phyloP scores from a whole-genome alignment of 2,329 filamentous ascomycete species.

The Aspergillus arachidicola region DNA sequence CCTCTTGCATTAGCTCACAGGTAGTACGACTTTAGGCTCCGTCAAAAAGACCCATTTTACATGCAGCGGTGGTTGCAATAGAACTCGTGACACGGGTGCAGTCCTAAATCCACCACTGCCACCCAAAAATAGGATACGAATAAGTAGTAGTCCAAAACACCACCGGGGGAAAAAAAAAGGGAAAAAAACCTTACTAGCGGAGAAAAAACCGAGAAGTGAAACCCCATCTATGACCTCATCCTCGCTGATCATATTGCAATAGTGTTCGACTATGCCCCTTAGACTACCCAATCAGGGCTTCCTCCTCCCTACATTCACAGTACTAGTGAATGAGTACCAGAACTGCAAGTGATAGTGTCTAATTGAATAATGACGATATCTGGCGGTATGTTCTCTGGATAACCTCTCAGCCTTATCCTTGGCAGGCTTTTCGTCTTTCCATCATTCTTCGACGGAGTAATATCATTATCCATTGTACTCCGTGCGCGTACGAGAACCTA shows the following conservation, averaged over 20 bases:
- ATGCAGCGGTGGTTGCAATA: neutral
- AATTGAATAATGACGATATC: neutral
- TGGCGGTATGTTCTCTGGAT: neutral
- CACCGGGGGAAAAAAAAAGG: neutral
- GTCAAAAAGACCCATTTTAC: too few relatives aligned
- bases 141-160: neutral
- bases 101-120: neutral
- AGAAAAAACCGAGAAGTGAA: neutral
- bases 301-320: neutral
- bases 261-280: neutral
- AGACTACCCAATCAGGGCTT: neutral
- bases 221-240: neutral
- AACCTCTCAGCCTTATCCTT: neutral
- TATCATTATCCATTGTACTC: too few relatives aligned
- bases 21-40: too few relatives aligned
- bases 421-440: neutral
- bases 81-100: neutral
- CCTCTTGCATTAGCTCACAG: too few relatives aligned
- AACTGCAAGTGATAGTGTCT: neutral
- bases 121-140: constrained; percentile 3
- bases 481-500: neutral
- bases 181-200: neutral
- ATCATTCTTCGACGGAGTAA: neutral
- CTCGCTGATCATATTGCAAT: neutral
- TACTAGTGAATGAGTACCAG: neutral